Evolutionary conservation across 768 basidiomycete genomes (phyloP).

Genomic region (Cantharellus anzutake): DNA sequence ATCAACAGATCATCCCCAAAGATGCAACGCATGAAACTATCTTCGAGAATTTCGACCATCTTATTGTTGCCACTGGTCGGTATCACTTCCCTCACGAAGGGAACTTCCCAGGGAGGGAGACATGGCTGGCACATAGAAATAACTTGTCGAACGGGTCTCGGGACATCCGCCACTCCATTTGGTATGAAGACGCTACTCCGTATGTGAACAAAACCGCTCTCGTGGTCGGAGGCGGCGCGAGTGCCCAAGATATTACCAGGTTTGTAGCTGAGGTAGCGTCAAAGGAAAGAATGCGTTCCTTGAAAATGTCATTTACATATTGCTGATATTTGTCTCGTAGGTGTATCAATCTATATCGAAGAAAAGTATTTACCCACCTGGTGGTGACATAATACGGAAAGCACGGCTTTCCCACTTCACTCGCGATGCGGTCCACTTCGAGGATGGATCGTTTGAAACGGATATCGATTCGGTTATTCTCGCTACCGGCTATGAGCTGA

Average conservation of each 20-base stretch:
- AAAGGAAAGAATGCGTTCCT: background rate
- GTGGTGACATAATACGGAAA: slow-evolving; percentile 11
- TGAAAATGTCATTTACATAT: background rate
- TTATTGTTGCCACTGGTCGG: slow-evolving; percentile 37
- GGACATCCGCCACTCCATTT: slow-evolving; percentile 33
- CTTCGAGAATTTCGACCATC: slow-evolving; percentile 25
- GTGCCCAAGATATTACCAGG: slow-evolving; percentile 28
- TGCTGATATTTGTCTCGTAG: background rate
- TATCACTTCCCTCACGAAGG: slow-evolving; percentile 32
- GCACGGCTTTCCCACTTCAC: slow-evolving; percentile 34
- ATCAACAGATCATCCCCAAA: too few relatives aligned
- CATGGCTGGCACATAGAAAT: slow-evolving; percentile 32
- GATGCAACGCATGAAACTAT: too few relatives aligned
- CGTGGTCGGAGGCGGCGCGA: slow-evolving; percentile 29
- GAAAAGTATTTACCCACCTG: background rate
- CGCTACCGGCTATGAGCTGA: slow-evolving; percentile 36
- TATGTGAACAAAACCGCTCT: slow-evolving; percentile 28
- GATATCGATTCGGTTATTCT: slow-evolving; percentile 31
- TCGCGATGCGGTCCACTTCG: slow-evolving; percentile 24
- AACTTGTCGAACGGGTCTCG: slow-evolving; percentile 15
- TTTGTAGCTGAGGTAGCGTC: slow-evolving; percentile 23
- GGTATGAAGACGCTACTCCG: slow-evolving; percentile 28
- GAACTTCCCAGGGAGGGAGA: slow-evolving; percentile 27
- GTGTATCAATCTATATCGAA: slow-evolving; percentile 6
- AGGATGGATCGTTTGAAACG: slow-evolving; percentile 23